Percentiles rank a stretch among this genome's conserved stretches.
Conservation (phyloP, 2,329 filamentous ascomycete species). For the Botryotinia globosa region DNA sequence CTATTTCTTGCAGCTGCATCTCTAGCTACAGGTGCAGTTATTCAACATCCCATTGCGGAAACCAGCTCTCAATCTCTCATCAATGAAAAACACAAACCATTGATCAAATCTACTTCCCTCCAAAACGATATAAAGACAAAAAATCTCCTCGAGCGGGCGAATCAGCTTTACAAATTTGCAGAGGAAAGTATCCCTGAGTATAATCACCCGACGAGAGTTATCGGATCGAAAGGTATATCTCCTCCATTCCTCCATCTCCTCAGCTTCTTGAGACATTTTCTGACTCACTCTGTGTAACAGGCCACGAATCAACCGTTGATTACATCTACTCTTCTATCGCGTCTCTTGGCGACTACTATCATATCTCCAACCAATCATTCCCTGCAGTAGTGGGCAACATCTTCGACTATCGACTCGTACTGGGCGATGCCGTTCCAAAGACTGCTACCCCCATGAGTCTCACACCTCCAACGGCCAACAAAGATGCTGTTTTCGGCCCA, state of each 20-base stretch:
- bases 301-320: conserved; percentile 61
- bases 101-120: conserved; percentile 52
- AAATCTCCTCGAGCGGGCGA: conserved; percentile 57
- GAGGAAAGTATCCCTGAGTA: conserved; percentile 58
- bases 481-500: conserved; percentile 56
- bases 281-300: conserved; percentile 41
- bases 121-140: conserved; percentile 55
- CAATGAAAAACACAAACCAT: conserved; percentile 25
- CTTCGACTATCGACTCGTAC: conserved; percentile 55
- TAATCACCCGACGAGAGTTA: conserved; percentile 67
- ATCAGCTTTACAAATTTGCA: conserved; percentile 61
- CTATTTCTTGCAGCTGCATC: conserved; percentile 20
- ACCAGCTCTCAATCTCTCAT: conserved; percentile 27
- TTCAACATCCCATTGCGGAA: conserved; percentile 28
- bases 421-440: conserved; percentile 51
- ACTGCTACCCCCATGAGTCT: conserved; percentile 59
- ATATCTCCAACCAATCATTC: conserved; percentile 61
- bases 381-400: conserved; percentile 59
- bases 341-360: conserved; percentile 59
- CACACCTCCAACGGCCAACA: conserved; percentile 62
- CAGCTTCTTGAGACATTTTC: not conserved
- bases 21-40: conserved; percentile 22
- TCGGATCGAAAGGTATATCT: conserved; percentile 58
- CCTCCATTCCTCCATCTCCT: conserved; percentile 8
- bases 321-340: conserved; percentile 59